Conservation (phyloP, 768 basidiomycete genomes). For the Galerina sulciceps region DNA sequence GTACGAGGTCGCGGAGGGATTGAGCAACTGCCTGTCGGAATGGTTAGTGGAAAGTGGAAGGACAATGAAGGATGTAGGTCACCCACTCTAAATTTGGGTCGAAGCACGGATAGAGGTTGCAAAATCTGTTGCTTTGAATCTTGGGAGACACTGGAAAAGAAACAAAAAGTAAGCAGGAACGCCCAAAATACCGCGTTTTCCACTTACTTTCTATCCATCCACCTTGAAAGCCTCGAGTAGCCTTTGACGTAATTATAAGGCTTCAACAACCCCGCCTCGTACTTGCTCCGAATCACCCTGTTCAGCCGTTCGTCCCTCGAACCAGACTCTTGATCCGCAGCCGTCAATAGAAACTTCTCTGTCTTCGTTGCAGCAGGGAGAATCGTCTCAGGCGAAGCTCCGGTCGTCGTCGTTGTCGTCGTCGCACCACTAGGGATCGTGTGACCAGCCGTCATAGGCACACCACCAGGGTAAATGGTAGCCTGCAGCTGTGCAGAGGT, state of each 20-base stretch:
- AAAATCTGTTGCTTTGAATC: slow-evolving; percentile 92
- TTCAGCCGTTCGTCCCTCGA: slow-evolving; percentile 89
- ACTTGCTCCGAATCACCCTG: slow-evolving; percentile 93
- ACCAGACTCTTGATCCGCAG: slow-evolving; percentile 92
- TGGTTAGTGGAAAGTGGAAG: not conserved
- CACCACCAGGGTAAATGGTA: slow-evolving; percentile 7
- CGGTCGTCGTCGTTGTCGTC: slow-evolving; percentile 8
- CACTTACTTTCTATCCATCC: slow-evolving; percentile 92
- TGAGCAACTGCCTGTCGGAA: slow-evolving; percentile 71
- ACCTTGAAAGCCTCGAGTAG: slow-evolving; percentile 86
- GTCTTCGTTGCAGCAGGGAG: slow-evolving; percentile 79
- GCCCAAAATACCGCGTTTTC: not conserved
- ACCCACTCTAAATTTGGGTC: slow-evolving; percentile 87
- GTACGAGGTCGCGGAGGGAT: slow-evolving; percentile 79
- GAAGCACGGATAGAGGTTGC: slow-evolving; percentile 82
- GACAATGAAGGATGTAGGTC: slow-evolving; percentile 24
- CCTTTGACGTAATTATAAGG: slow-evolving; percentile 98
- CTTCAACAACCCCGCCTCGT: slow-evolving; percentile 92
- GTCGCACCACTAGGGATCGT: slow-evolving; percentile 10
- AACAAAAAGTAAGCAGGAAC: slow-evolving; percentile 6
- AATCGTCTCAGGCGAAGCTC: slow-evolving; percentile 48
- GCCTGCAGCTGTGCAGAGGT: slow-evolving; percentile 17
- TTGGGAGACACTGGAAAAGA: slow-evolving; percentile 69
- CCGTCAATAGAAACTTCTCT: slow-evolving; percentile 89
- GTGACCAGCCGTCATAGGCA: slow-evolving; percentile 4